These are phyloP conservation scores for Furcasterigmium furcatum DNA, from an alignment of 2,329 filamentous ascomycete genomes.

Conservation along the genomic window DNA sequence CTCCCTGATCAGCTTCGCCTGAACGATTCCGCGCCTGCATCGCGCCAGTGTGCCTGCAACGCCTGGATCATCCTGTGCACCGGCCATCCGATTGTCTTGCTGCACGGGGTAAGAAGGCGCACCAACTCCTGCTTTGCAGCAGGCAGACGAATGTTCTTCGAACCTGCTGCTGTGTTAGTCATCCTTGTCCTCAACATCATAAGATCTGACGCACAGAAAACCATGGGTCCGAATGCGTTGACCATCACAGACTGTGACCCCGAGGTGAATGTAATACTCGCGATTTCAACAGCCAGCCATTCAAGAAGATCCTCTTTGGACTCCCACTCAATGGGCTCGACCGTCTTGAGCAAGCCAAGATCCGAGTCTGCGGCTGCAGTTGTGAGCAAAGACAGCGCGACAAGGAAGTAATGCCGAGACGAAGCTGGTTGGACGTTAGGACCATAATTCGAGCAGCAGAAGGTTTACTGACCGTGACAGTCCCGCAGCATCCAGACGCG, in stretches of 20 bases:
- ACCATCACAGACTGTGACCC: constrained; percentile 37
- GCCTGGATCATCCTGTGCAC: constrained; percentile 27
- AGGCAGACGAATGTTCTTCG: constrained; percentile 21
- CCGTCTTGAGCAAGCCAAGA: not conserved
- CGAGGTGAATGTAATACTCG: constrained; percentile 41
- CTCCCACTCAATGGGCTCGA: not conserved
- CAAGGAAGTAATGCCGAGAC: constrained; percentile 38
- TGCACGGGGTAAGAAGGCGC: constrained; percentile 26
- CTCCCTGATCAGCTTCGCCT: too few relatives aligned
- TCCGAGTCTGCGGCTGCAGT: constrained; percentile 11
- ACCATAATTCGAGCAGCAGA: not conserved
- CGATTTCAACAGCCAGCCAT: constrained; percentile 30
- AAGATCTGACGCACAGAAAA: constrained; percentile 32
- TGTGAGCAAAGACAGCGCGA: constrained; percentile 27
- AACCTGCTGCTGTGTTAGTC: constrained; percentile 15
- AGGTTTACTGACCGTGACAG: constrained; percentile 33
- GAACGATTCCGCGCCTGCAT: too few relatives aligned
- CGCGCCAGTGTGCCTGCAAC: constrained; percentile 24
- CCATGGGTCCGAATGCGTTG: constrained; percentile 45
- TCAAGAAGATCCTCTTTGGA: constrained; percentile 24
- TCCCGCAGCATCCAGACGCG: constrained; percentile 34
- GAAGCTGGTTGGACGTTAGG: constrained; percentile 26
- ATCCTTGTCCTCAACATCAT: too few relatives aligned
- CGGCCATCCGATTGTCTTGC: constrained; percentile 33
- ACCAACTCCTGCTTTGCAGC: constrained; percentile 25